These are phyloP conservation scores for Globisporangium barbulae DNA, from an alignment of 352 stramenopile genomes.

Conservation along the genomic window DNA sequence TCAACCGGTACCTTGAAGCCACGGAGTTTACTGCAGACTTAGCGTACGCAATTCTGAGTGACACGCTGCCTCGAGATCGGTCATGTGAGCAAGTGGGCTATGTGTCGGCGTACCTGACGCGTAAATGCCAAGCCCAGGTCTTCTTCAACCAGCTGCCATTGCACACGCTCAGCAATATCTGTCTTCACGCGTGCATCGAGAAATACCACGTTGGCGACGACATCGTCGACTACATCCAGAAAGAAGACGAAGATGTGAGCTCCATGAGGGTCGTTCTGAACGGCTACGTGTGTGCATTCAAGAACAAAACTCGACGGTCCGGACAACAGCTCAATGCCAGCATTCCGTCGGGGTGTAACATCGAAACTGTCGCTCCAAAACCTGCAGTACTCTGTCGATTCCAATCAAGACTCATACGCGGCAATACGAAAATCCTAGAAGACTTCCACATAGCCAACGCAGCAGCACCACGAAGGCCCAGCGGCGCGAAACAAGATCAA, in stretches of 20 bases:
- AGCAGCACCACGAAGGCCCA: neutral
- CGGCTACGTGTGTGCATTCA: constrained; percentile 43
- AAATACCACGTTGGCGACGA: constrained; percentile 23
- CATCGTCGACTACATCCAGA: constrained; percentile 32
- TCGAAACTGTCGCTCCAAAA: constrained; percentile 11
- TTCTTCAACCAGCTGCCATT: constrained; percentile 42
- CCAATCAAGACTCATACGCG: constrained; percentile 31
- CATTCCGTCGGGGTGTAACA: neutral
- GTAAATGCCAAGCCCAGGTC: constrained; percentile 23
- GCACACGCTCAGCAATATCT: constrained; percentile 26
- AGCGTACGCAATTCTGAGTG: constrained; percentile 23
- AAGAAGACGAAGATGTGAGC: constrained; percentile 26
- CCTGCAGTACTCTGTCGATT: constrained; percentile 23
- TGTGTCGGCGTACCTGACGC: constrained; percentile 29
- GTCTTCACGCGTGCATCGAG: constrained; percentile 32
- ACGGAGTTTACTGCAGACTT: constrained; percentile 24
- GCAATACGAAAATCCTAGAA: constrained; percentile 5
- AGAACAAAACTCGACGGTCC: constrained; percentile 14
- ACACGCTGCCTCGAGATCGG: constrained; percentile 35
- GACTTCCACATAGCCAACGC: neutral
- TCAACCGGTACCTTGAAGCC: constrained; percentile 23
- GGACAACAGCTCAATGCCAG: neutral
- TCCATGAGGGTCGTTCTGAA: constrained; percentile 39
- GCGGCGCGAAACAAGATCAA: neutral
- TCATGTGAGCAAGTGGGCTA: constrained; percentile 40